Evolutionary conservation across 2,329 filamentous ascomycete genomes (phyloP).

Genomic region (Colletotrichum zoysiae): DNA sequence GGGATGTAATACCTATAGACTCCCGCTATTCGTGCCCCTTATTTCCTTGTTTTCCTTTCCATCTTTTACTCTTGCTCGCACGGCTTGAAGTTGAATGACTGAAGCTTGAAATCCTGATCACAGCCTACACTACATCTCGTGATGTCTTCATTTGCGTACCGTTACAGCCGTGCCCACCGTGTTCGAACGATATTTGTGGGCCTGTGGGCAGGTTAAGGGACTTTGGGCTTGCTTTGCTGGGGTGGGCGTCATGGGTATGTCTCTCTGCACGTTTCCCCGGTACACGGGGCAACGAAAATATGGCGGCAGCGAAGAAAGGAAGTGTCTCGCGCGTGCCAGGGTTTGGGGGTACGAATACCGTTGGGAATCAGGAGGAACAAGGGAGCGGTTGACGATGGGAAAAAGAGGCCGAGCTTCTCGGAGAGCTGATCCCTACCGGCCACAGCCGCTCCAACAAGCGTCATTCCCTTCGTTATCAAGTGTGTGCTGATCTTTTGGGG

Average conservation of each 20-base stretch:
- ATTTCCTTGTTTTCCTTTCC: not conserved
- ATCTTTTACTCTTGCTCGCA: slow-evolving; percentile 16
- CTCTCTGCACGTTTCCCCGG: slow-evolving; percentile 5
- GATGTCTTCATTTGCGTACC: slow-evolving; percentile 11
- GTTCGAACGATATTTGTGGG: slow-evolving; percentile 16
- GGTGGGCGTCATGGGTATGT: slow-evolving; percentile 12
- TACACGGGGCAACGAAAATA: not conserved
- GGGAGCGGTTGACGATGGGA: slow-evolving; percentile 2
- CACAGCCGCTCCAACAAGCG: slow-evolving; percentile 38
- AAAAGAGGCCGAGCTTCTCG: not conserved
- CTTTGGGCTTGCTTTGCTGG: slow-evolving; percentile 15
- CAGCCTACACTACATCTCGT: not conserved
- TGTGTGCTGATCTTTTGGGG: slow-evolving; percentile 12
- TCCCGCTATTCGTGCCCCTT: slow-evolving; percentile 4
- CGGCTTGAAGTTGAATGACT: slow-evolving; percentile 23
- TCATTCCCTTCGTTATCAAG: slow-evolving; percentile 4
- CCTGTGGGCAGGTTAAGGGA: not conserved
- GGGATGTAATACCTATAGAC: slow-evolving; percentile 4
- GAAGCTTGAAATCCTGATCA: slow-evolving; percentile 1
- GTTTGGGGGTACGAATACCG: not conserved
- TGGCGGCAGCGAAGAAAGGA: not conserved
- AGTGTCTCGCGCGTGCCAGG: not conserved
- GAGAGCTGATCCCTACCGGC: slow-evolving; percentile 22
- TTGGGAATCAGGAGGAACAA: slow-evolving; percentile 8
- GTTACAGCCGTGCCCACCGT: not conserved